Conservation (phyloP, 768 basidiomycete species). For the Rhodotorula babjevae region DNA sequence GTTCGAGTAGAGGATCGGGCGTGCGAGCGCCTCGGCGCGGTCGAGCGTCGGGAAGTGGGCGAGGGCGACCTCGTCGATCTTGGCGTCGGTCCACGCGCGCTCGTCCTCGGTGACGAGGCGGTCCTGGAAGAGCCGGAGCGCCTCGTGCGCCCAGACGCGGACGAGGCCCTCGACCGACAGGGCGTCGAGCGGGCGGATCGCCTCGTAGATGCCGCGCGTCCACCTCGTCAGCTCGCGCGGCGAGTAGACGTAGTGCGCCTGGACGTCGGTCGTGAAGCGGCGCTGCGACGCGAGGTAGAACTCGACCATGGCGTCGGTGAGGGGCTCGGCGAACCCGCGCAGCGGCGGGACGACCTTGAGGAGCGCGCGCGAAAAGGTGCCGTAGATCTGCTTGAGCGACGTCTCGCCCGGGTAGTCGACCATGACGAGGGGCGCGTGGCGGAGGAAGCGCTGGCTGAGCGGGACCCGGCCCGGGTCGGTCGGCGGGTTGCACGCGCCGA, state of each 20-base stretch:
- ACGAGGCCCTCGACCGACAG: conserved; percentile 91
- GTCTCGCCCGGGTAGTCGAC: conserved; percentile 98
- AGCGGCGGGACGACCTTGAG: conserved; percentile 93
- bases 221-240: conserved; percentile 97
- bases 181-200: conserved; percentile 87
- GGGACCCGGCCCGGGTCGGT: conserved; percentile 99
- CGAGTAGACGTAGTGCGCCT: conserved; percentile 98
- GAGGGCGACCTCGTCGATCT: conserved; percentile 75
- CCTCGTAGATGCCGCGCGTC: conserved; percentile 95
- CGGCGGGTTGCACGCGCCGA: conserved; percentile 97
- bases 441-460: conserved; percentile 90
- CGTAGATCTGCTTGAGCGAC: conserved; percentile 96
- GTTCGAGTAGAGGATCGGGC: conserved; percentile 95
- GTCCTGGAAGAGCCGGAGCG: conserved; percentile 93
- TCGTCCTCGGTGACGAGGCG: conserved; percentile 90
- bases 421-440: conserved; percentile 96
- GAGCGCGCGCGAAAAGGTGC: conserved; percentile 91
- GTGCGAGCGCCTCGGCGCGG: conserved; percentile 71
- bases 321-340: conserved; percentile 83
- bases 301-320: conserved; percentile 94
- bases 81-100: conserved; percentile 88
- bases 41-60: conserved; percentile 91
- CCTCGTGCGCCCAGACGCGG: conserved; percentile 96
- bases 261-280: conserved; percentile 90
- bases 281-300: conserved; percentile 93